Evolutionary conservation across 2,329 filamentous ascomycete species (phyloP).

Genomic region (Didymella lethalis): DNA sequence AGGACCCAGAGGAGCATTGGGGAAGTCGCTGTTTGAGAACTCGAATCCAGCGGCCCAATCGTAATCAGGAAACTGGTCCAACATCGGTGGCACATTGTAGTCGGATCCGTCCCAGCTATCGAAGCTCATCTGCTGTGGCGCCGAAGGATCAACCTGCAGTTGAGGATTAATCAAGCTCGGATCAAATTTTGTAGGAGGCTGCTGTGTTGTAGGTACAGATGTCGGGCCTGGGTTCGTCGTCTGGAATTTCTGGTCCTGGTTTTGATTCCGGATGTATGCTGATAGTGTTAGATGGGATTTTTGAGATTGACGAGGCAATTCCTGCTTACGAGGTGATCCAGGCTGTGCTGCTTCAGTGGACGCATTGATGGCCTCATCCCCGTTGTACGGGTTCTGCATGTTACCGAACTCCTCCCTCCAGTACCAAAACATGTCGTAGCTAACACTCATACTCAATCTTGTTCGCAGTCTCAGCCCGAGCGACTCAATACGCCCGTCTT

Average conservation of each 20-base stretch:
- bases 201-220: slow-evolving; percentile 18
- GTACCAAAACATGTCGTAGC: slow-evolving; percentile 53
- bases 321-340: slow-evolving; percentile 40
- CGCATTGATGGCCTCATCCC: slow-evolving; percentile 35
- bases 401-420: slow-evolving; percentile 51
- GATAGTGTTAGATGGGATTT: slow-evolving; percentile 20
- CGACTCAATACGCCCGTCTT: slow-evolving; percentile 44
- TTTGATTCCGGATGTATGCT: slow-evolving; percentile 28
- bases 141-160: slow-evolving; percentile 27
- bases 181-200: slow-evolving; percentile 39
- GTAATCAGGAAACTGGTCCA: slow-evolving; percentile 50
- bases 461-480: slow-evolving; percentile 44
- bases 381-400: slow-evolving; percentile 48
- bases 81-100: slow-evolving; percentile 40
- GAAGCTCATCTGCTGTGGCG: slow-evolving; percentile 33
- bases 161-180: slow-evolving; percentile 35
- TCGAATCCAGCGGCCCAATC: slow-evolving; percentile 50
- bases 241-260: slow-evolving; percentile 28
- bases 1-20: slow-evolving; percentile 31
- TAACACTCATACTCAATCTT: slow-evolving; percentile 49
- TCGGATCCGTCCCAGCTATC: slow-evolving; percentile 41
- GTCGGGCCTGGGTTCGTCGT: slow-evolving; percentile 14
- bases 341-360: slow-evolving; percentile 36
- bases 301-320: neutral
- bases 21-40: slow-evolving; percentile 42